Evolutionary conservation across 2,329 filamentous ascomycete genomes (phyloP), one percentile per base, ranked within the genome.

Genomic region (Beauveria brongniartii): DNA sequence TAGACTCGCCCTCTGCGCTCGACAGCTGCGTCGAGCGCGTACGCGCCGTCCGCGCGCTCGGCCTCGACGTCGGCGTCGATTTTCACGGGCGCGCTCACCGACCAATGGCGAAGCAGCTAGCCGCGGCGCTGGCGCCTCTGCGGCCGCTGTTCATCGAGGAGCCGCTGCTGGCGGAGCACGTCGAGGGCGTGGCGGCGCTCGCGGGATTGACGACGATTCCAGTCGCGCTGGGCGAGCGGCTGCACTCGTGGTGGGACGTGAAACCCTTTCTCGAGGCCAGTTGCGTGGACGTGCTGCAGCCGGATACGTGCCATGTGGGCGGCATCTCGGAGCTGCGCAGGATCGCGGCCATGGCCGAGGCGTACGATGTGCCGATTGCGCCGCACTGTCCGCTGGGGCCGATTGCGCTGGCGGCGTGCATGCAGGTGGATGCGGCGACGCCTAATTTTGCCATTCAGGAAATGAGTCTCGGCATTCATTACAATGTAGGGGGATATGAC

Each of bases 381-480:
- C 88, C 89, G 1, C 88, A 91, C 66, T 91, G 87, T 65, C 88
- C 88, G 0, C 72, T 91, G 0, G 89, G 89, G 0, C 88, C 89
- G 0, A 87, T 92, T 55, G 87, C 89, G 0, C 75, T 91, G 18
- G 89, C 89, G 0, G 89, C 89, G 0, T 85, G 81, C 60, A 77
- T 91, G 46, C 88, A 91, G 64, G 82, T 91, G 1, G 85, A 84
- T 26, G 77, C 82, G 22, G 75, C 73, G 10, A 83, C 75, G 22
- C 80, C 79, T 22, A 91, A 88, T 70, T 91, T 88, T 69, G 82
- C 81, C 0, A 91, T 92, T 37, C 85, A 90, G 68, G 89, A 92
- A 71, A 91, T 91, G 89, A 87, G 85, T 58, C 68, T 91, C 34
- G 89, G 89, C 0, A 92, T 92, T 66, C 90, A 92, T 70, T 92